These are phyloP conservation scores for Tricholoma saponaceum DNA, from an alignment of 768 basidiomycete species.

Conservation along the genomic window DNA sequence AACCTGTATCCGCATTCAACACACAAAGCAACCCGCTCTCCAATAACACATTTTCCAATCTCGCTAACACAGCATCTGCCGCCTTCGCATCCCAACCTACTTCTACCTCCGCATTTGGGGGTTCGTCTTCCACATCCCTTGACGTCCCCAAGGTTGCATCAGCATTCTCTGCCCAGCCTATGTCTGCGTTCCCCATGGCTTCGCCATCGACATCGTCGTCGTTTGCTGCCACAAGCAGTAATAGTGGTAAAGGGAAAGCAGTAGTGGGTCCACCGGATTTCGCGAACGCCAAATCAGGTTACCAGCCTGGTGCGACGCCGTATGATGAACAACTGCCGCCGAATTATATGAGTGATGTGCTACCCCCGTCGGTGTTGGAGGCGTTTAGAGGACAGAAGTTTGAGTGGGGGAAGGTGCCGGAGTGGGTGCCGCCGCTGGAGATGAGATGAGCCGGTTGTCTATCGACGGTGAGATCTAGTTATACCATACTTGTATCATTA, in stretches of 20 bases:
- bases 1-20: slow-evolving; percentile 13
- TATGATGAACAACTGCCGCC: slow-evolving; percentile 54
- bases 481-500: not conserved
- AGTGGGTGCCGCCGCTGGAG: slow-evolving; percentile 68
- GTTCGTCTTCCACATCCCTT: not conserved
- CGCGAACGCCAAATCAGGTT: slow-evolving; percentile 22
- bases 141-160: slow-evolving; percentile 2
- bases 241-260: not conserved
- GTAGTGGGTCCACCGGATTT: slow-evolving; percentile 23
- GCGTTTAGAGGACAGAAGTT: slow-evolving; percentile 58
- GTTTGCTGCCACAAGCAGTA: not conserved
- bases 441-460: slow-evolving; percentile 35
- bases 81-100: slow-evolving; percentile 8
- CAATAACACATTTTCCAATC: slow-evolving; percentile 6
- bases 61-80: slow-evolving; percentile 1
- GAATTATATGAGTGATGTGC: slow-evolving; percentile 46
- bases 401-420: slow-evolving; percentile 65
- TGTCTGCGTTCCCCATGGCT: slow-evolving; percentile 19
- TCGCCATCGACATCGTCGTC: slow-evolving; percentile 15
- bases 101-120: slow-evolving; percentile 5
- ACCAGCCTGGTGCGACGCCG: slow-evolving; percentile 45
- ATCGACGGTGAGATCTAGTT: not conserved
- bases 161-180: slow-evolving; percentile 8
- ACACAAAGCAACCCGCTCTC: not conserved
- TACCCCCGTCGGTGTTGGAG: slow-evolving; percentile 47